Evolutionary conservation across 2,329 filamentous ascomycete species (phyloP), one percentile per base, ranked within the genome.

Genomic region (Chaetomium olivaceum): DNA sequence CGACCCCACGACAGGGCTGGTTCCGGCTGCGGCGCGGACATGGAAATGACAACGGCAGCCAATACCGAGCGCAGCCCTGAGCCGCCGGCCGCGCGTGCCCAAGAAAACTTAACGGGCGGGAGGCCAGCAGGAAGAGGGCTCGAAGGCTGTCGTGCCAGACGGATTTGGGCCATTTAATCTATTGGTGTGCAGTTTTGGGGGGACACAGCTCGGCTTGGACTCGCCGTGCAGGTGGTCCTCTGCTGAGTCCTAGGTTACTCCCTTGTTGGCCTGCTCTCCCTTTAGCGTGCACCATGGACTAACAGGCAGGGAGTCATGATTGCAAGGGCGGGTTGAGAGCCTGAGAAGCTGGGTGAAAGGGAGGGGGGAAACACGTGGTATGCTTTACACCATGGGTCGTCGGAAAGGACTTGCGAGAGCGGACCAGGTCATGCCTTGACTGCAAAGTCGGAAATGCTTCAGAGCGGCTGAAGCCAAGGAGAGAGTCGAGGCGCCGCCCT

Each of bases 81-180:
- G 31, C 57, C 46, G 21, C 59, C 27, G 48, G 29, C 64, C 29
- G 54, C 58, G 48, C 31, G 43, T 48, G 31, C 50, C 52, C 65
- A 67, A 64, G 58, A 51, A 59, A 51, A 46, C 51, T 58, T 52
- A 52, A 51, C 48, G 23, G 2, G 9, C 60, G 60, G 39, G 60
- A 29, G 56, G 19, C 48, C 58, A 29, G 8, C 6, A 21, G n/a
- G 31, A 19, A 9, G 7, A 23, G 54, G 31, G 52, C 46, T 52
- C 19, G 21, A n/a, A 27, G 21, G 29, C 14, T 29, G 43, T 39
- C 27, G n/a, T 33, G 29, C 16, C 16, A 25, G 23, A n/a, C 14
- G 8, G 36, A 29, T 48, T 48, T 46, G 48, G 58, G 55, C 33
- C 58, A 58, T 31, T 62, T 58, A 61, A 58, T 65, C 54, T 65